phyloP scores from a whole-genome alignment of 2,329 filamentous ascomycete genomes.

The Claviceps africana region DNA sequence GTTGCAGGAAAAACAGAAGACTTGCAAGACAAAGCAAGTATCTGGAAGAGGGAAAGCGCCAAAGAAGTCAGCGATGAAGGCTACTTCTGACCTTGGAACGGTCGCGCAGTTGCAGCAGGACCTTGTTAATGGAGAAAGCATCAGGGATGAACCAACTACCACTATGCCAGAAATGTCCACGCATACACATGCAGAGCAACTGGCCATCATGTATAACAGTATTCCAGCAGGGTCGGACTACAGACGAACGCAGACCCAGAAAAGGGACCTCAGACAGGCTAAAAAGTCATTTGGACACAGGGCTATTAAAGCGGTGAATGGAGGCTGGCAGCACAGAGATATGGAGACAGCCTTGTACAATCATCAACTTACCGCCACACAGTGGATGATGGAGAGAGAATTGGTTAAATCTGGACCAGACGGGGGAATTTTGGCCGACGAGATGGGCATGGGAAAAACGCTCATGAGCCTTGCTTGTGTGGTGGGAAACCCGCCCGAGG shows the following conservation, averaged over 20 bases:
- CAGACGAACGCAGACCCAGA: background rate
- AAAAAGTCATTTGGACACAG: background rate
- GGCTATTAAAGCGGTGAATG: background rate
- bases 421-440: slow-evolving; percentile 47
- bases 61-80: background rate
- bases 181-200: background rate
- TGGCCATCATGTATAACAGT: background rate
- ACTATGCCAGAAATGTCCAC: background rate
- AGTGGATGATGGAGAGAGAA: slow-evolving; percentile 43
- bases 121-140: background rate
- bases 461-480: slow-evolving; percentile 67
- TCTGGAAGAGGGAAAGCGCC: background rate
- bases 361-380: slow-evolving; percentile 36
- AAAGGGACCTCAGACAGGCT: background rate
- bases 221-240: background rate
- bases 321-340: background rate
- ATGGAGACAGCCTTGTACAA: slow-evolving; percentile 2
- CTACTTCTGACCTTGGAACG: background rate
- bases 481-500: slow-evolving; percentile 36
- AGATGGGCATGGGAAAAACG: slow-evolving; percentile 54
- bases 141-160: background rate
- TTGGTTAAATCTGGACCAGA: slow-evolving; percentile 26
- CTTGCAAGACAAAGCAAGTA: background rate
- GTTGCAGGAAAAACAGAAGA: background rate
- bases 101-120: background rate